These are phyloP conservation scores for Fomitopsis pinicola DNA, from an alignment of 1,284 basidiomycete species.

Conservation along the genomic window DNA sequence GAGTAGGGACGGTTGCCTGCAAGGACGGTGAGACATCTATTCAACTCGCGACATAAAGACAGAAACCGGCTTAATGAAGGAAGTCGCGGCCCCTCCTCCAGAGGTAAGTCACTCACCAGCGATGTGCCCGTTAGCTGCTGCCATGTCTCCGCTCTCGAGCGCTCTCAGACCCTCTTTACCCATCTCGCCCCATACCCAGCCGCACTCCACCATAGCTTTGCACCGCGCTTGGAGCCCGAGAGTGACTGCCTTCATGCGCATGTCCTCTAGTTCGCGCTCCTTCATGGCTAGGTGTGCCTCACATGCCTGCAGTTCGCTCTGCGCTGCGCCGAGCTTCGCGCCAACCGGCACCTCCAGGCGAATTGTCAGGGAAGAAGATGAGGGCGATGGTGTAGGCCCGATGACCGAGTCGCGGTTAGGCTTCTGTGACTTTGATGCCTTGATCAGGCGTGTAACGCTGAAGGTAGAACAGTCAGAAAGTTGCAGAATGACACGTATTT, in stretches of 20 bases:
- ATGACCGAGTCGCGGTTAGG: conserved; percentile 41
- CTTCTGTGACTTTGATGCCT: conserved; percentile 60
- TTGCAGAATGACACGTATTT: too few species aligned
- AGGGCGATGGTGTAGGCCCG: conserved; percentile 26
- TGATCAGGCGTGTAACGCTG: conserved; percentile 74
- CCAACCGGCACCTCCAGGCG: conserved; percentile 28
- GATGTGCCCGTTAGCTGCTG: conserved; percentile 24
- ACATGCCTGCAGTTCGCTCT: conserved; percentile 73
- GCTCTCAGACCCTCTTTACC: conserved; percentile 51
- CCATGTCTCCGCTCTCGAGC: conserved; percentile 28
- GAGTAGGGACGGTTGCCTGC: conserved; percentile 12
- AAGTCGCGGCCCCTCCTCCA: neutral
- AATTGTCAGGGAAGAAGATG: conserved; percentile 33
- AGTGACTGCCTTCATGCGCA: conserved; percentile 48
- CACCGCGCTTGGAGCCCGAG: conserved; percentile 59
- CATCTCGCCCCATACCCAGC: conserved; percentile 60
- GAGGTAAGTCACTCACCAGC: neutral
- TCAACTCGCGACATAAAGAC: neutral
- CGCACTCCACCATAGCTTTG: conserved; percentile 62
- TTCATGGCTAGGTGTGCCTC: conserved; percentile 65
- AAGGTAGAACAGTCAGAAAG: neutral
- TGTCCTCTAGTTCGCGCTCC: conserved; percentile 54
- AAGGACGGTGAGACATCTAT: conserved; percentile 3
- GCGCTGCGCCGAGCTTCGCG: conserved; percentile 58
- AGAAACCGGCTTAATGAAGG: neutral